These are phyloP conservation scores for Kwoniella sp. DNA, from an alignment of 768 basidiomycete genomes.

Conservation along the genomic window DNA sequence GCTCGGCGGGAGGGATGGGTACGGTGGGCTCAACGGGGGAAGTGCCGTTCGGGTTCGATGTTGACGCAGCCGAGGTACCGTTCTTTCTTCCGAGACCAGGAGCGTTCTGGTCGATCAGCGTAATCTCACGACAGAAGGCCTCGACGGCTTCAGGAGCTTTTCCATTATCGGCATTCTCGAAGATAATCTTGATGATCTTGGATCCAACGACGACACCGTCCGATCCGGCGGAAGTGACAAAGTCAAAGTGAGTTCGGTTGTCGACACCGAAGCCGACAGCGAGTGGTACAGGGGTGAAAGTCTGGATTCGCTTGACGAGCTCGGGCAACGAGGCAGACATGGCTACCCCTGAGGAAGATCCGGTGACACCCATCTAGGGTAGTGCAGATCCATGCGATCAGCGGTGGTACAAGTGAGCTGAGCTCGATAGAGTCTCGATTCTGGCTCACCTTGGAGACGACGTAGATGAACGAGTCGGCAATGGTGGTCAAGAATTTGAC, in stretches of 20 bases:
- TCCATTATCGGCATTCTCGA: slow-evolving; percentile 61
- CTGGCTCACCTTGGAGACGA: slow-evolving; percentile 82
- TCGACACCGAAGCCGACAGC: slow-evolving; percentile 98
- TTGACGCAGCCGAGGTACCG: slow-evolving; percentile 44
- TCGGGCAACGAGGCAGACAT: slow-evolving; percentile 79
- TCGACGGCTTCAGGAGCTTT: slow-evolving; percentile 49
- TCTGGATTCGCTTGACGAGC: slow-evolving; percentile 78
- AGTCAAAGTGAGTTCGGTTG: slow-evolving; percentile 82
- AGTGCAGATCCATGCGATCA: not conserved
- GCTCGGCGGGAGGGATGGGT: slow-evolving; percentile 42
- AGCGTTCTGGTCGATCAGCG: slow-evolving; percentile 57
- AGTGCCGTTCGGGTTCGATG: not conserved
- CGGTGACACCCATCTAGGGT: slow-evolving; percentile 96
- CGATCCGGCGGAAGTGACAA: slow-evolving; percentile 82
- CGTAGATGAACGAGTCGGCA: slow-evolving; percentile 96
- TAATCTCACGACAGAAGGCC: slow-evolving; percentile 73
- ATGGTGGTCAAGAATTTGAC: slow-evolving; percentile 90
- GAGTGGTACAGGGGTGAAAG: slow-evolving; percentile 76
- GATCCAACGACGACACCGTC: slow-evolving; percentile 95
- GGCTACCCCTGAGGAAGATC: slow-evolving; percentile 69
- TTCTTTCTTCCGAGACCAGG: slow-evolving; percentile 35
- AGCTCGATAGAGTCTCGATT: not conserved
- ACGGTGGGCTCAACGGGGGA: slow-evolving; percentile 27
- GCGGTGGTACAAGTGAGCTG: slow-evolving; percentile 10
- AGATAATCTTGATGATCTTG: slow-evolving; percentile 77